Conservation (phyloP, 106 monocot species). For the Dendrobium huoshanense region DNA sequence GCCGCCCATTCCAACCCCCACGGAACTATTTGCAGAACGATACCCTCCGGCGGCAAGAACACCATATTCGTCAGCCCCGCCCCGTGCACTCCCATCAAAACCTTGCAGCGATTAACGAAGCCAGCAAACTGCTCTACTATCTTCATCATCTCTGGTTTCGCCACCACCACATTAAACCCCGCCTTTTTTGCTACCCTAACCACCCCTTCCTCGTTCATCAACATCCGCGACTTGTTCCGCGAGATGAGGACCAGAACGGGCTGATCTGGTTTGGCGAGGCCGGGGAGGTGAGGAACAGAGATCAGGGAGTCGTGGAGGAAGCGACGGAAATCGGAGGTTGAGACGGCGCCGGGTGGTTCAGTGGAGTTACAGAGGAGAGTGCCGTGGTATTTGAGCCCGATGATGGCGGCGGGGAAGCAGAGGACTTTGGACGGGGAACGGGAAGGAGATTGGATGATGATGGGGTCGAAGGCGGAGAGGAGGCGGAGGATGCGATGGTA, state of each 20-base stretch:
- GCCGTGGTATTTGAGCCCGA: conserved; percentile 51
- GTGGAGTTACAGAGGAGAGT: conserved; percentile 39
- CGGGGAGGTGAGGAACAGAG: not conserved
- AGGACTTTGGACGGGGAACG: conserved; percentile 12
- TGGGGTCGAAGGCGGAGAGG: conserved; percentile 9
- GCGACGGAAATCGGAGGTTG: conserved; percentile 28
- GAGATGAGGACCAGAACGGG: conserved; percentile 54
- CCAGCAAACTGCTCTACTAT: conserved; percentile 29
- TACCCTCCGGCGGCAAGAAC: conserved; percentile 41
- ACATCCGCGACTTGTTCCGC: conserved; percentile 33
- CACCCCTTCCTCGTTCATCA: conserved; percentile 52
- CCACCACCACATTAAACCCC: conserved; percentile 49
- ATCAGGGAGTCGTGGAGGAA: conserved; percentile 26
- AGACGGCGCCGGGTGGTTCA: conserved; percentile 22
- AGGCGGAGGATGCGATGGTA: conserved; percentile 23
- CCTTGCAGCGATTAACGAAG: conserved; percentile 46
- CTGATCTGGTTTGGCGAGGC: not conserved
- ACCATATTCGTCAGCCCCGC: conserved; percentile 72
- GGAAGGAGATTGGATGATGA: not conserved
- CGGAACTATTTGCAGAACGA: conserved; percentile 64
- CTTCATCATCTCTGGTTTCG: conserved; percentile 9
- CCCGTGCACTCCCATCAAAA: conserved; percentile 73
- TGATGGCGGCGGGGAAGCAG: conserved; percentile 45
- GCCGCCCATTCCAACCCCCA: conserved; percentile 60
- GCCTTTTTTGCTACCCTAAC: conserved; percentile 18